These are phyloP conservation scores for Phylloporus arenicola DNA, from an alignment of 768 basidiomycete genomes.

Conservation along the genomic window DNA sequence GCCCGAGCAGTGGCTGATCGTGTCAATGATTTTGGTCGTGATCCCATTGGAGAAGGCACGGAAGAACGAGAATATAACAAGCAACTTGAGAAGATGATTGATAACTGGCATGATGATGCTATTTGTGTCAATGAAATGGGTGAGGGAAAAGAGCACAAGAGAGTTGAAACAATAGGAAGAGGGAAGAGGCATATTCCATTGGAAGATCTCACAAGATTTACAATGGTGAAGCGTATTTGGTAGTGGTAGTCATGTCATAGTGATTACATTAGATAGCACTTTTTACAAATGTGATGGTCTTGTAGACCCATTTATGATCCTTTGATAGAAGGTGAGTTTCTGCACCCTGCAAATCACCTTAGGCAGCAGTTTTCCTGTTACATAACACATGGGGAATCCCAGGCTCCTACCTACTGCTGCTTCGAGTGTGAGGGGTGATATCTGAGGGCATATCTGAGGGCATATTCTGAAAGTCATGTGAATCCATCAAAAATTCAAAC, in stretches of 20 bases:
- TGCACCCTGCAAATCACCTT: no score
- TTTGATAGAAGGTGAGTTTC: no score
- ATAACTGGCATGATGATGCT: slow-evolving; percentile 66
- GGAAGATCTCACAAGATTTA: slow-evolving; percentile 89
- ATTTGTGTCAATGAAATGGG: slow-evolving; percentile 66
- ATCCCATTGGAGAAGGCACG: slow-evolving; percentile 85
- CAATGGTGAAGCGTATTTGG: slow-evolving; percentile 94
- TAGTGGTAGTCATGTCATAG: slow-evolving; percentile 19
- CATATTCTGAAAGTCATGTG: no score
- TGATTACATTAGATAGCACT: no score
- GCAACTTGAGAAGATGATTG: slow-evolving; percentile 67
- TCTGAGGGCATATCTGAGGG: no score
- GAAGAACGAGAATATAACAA: slow-evolving; percentile 88
- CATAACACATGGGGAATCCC: no score
- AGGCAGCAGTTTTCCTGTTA: no score
- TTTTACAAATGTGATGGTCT: no score
- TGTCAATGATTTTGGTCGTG: slow-evolving; percentile 84
- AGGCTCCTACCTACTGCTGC: no score
- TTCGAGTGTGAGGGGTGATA: no score
- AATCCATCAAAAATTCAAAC: no score
- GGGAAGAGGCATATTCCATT: slow-evolving; percentile 56
- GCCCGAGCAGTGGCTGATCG: slow-evolving; percentile 65
- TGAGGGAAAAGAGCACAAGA: slow-evolving; percentile 34
- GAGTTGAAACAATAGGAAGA: slow-evolving; percentile 22
- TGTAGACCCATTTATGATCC: no score